Percentiles rank a stretch among this genome's conserved stretches.
These are phyloP conservation scores for Talaromyces sp. DNA, from an alignment of 2,329 filamentous ascomycete genomes.

Conservation along the genomic window DNA sequence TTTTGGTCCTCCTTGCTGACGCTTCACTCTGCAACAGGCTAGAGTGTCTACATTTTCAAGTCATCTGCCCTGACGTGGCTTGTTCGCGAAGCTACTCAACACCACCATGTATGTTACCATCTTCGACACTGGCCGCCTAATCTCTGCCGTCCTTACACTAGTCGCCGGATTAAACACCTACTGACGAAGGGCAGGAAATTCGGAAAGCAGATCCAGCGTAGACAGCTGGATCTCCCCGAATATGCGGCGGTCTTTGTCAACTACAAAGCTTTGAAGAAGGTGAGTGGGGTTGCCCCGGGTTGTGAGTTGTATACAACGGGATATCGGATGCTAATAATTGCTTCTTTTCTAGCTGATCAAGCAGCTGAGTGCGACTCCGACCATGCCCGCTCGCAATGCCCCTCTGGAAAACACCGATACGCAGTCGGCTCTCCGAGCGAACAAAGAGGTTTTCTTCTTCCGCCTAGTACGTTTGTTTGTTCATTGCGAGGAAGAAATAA, in stretches of 20 bases:
- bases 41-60: background rate
- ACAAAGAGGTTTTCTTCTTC: conserved; percentile 98
- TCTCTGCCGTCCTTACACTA: background rate
- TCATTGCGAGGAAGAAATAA: background rate
- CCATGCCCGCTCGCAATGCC: conserved; percentile 70
- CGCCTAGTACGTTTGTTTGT: conserved; percentile 64
- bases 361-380: conserved; percentile 87
- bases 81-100: background rate
- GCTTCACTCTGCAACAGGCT: background rate
- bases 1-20: background rate
- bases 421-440: conserved; percentile 87
- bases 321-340: conserved; percentile 14
- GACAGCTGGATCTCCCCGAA: conserved; percentile 97
- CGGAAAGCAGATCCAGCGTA: conserved; percentile 98
- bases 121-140: background rate
- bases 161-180: background rate
- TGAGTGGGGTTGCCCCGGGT: conserved; percentile 31
- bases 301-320: background rate
- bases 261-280: conserved; percentile 99
- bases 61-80: background rate
- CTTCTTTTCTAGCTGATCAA: conserved; percentile 73
- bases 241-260: conserved; percentile 99
- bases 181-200: conserved; percentile 70
- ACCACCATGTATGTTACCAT: background rate
- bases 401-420: conserved; percentile 53